Percentiles rank a stretch among this genome's conserved stretches.
Conservation (phyloP, 768 basidiomycete genomes). For the Paxillus involutus region DNA sequence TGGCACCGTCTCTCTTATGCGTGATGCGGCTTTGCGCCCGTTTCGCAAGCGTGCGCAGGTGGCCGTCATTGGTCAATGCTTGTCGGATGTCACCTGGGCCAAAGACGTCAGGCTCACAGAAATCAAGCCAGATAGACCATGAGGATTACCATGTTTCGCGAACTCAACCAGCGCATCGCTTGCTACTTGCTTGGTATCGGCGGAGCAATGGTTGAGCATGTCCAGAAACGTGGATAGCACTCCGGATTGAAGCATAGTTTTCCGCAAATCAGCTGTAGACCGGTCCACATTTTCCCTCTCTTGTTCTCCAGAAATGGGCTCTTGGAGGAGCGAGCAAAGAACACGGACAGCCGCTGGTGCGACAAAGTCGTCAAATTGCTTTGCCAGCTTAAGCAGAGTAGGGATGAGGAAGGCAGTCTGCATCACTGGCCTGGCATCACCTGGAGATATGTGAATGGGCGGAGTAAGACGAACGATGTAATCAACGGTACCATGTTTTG, state of each 20-base stretch:
- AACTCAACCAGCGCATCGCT: slow-evolving; percentile 16
- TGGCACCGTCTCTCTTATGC: slow-evolving; percentile 17
- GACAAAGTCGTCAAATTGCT: slow-evolving; percentile 27
- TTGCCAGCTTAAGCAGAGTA: slow-evolving; percentile 20
- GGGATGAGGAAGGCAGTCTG: slow-evolving; percentile 2
- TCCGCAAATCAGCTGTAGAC: slow-evolving; percentile 18
- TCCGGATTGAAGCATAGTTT: slow-evolving; percentile 13
- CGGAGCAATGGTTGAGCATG: slow-evolving; percentile 20
- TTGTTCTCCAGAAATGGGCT: not conserved
- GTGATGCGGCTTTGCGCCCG: slow-evolving; percentile 6
- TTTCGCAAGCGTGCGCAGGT: slow-evolving; percentile 15
- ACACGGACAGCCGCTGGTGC: slow-evolving; percentile 26
- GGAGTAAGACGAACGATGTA: not conserved
- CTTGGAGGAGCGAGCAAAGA: slow-evolving; percentile 21
- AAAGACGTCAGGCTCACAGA: not conserved
- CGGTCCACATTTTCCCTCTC: not conserved
- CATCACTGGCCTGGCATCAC: slow-evolving; percentile 7
- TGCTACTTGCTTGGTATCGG: slow-evolving; percentile 14
- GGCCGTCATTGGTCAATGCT: slow-evolving; percentile 4
- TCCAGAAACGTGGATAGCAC: slow-evolving; percentile 17
- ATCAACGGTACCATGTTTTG: slow-evolving; percentile 8
- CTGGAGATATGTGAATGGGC: not conserved
- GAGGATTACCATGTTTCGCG: slow-evolving; percentile 12
- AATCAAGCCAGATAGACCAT: not conserved
- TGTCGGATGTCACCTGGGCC: slow-evolving; percentile 8